phyloP scores from a whole-genome alignment of 495 filamentous ascomycete genomes.

The Penicillium psychrofluorescens region DNA sequence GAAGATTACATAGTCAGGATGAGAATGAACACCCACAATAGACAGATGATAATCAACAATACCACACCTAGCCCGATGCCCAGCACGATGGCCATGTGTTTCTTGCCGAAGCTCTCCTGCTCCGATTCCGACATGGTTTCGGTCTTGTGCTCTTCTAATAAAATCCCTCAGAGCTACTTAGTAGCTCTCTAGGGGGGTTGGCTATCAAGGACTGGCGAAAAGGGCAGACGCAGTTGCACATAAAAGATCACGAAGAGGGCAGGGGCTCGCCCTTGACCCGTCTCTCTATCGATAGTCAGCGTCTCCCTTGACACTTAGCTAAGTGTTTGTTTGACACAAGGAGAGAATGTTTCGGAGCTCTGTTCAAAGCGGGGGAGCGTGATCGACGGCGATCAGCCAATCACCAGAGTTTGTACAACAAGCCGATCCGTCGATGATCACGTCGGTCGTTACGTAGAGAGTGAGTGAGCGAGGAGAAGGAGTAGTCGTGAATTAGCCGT shows the following conservation, averaged over 20 bases:
- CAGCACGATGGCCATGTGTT: slow-evolving; percentile 31
- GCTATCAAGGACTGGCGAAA: background rate
- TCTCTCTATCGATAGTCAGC: background rate
- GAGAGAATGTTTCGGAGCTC: background rate
- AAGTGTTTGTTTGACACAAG: background rate
- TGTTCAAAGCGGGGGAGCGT: too few species aligned
- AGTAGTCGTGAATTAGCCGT: too few species aligned
- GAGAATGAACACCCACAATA: slow-evolving; percentile 21
- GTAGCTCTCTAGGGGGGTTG: background rate
- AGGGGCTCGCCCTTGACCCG: background rate
- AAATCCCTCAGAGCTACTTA: slow-evolving; percentile 1
- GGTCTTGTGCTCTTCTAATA: slow-evolving; percentile 7
- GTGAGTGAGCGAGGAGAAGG: too few species aligned
- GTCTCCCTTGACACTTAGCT: background rate
- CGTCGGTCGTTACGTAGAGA: too few species aligned
- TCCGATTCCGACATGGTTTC: slow-evolving; percentile 9
- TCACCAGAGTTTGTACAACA: too few species aligned
- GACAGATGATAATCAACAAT: slow-evolving; percentile 27
- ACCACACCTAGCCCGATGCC: slow-evolving; percentile 34
- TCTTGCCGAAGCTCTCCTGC: slow-evolving; percentile 14
- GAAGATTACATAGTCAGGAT: background rate
- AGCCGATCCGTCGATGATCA: too few species aligned
- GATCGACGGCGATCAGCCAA: too few species aligned
- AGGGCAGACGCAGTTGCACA: background rate
- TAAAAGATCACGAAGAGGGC: background rate